A percentile compares a stretch with the other conserved stretches of the same genome.
Evolutionary conservation across 805 yeast genomes (phyloP).

Genomic region (Candida ficus): DNA sequence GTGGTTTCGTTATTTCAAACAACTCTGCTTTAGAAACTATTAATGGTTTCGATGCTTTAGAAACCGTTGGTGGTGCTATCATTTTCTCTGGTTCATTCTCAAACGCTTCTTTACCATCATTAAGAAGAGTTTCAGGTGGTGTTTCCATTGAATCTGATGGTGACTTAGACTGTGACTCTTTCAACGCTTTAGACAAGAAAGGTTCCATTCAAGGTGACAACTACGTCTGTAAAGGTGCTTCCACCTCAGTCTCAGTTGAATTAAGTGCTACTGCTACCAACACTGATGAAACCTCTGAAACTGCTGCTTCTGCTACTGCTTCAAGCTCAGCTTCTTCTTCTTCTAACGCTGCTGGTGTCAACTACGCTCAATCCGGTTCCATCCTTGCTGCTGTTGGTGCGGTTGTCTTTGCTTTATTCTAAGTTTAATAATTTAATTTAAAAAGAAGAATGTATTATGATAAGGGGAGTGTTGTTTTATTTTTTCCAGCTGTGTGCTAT

Average conservation of each 20-base stretch:
- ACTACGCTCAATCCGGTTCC: conserved; percentile 41
- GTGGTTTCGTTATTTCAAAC: conserved; percentile 89
- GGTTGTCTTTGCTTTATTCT: conserved; percentile 39
- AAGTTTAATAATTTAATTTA: conserved; percentile 26
- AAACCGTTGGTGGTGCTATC: conserved; percentile 85
- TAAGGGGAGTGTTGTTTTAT: neutral
- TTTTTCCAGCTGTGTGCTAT: no score
- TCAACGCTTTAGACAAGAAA: conserved; percentile 63
- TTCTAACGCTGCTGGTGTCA: conserved; percentile 33
- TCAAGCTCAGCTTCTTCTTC: conserved; percentile 17
- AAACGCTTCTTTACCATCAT: conserved; percentile 68
- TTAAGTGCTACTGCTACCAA: conserved; percentile 27
- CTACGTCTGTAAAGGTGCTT: conserved; percentile 67
- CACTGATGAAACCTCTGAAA: conserved; percentile 17
- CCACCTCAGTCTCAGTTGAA: conserved; percentile 41
- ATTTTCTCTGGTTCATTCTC: conserved; percentile 74
- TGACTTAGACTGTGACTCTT: conserved; percentile 75
- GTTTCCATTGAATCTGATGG: conserved; percentile 73
- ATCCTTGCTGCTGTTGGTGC: conserved; percentile 44
- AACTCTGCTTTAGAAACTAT: conserved; percentile 66
- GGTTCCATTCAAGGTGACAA: conserved; percentile 91
- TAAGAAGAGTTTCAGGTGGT: conserved; percentile 87
- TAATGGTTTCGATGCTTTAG: conserved; percentile 68
- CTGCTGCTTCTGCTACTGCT: conserved; percentile 17
- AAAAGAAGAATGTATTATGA: no score